phyloP scores from a whole-genome alignment of 2,329 filamentous ascomycete genomes.

The Cyphellophora attinorum region DNA sequence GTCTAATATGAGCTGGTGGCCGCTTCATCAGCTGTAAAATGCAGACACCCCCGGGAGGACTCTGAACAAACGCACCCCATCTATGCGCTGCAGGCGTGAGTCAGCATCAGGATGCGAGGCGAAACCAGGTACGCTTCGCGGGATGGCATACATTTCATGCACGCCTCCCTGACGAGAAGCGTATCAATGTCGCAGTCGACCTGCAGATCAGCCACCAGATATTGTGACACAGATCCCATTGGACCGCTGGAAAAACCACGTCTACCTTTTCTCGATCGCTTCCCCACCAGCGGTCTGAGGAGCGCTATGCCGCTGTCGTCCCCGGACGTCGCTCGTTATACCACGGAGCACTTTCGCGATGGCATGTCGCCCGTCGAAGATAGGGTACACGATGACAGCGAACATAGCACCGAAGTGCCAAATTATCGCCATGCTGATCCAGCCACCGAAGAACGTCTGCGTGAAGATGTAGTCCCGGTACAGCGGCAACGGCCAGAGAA shows the following conservation, averaged over 20 bases:
- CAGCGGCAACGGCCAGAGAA: slow-evolving; percentile 17
- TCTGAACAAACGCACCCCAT: slow-evolving; percentile 62
- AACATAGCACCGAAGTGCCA: slow-evolving; percentile 14
- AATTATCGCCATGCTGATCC: slow-evolving; percentile 14
- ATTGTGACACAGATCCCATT: too few relatives aligned
- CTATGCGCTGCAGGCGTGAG: slow-evolving; percentile 67
- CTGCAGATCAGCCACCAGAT: too few relatives aligned
- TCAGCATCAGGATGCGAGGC: slow-evolving; percentile 66
- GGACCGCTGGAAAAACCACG: too few relatives aligned
- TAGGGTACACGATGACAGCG: slow-evolving; percentile 13
- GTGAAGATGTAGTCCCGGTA: slow-evolving; percentile 17
- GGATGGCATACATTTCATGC: too few relatives aligned
- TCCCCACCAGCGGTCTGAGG: too few relatives aligned
- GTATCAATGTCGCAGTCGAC: too few relatives aligned
- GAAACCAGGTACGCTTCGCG: too few relatives aligned
- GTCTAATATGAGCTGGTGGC: slow-evolving; percentile 10
- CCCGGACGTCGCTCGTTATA: slow-evolving; percentile 4
- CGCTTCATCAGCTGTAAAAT: too few relatives aligned
- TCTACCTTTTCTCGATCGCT: too few relatives aligned
- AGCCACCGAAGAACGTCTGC: slow-evolving; percentile 14
- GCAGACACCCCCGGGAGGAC: too few relatives aligned
- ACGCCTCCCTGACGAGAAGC: too few relatives aligned
- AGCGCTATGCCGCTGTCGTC: too few relatives aligned
- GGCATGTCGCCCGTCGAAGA: slow-evolving; percentile 12
- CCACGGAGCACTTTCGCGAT: slow-evolving; percentile 8